phyloP scores from a whole-genome alignment of 257 asterid species.

The Misopates orontium region DNA sequence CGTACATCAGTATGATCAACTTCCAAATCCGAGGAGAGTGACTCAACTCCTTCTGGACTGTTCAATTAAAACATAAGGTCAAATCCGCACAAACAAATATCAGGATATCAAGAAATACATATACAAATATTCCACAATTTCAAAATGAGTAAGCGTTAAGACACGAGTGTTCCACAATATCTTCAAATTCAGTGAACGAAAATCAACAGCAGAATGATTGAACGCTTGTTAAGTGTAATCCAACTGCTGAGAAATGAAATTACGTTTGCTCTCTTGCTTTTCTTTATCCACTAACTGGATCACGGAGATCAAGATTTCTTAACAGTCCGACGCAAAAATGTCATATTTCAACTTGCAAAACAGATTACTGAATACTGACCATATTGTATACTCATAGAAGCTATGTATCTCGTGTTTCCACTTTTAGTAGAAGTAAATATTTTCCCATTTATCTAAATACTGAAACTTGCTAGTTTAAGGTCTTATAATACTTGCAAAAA shows the following conservation, averaged over 20 bases:
- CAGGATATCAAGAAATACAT: constrained; percentile 6
- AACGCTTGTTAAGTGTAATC: not conserved
- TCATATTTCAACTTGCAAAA: not conserved
- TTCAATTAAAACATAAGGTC: constrained; percentile 26
- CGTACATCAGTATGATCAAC: constrained; percentile 80
- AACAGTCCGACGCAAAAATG: not conserved
- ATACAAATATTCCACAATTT: constrained; percentile 8
- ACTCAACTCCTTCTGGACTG: constrained; percentile 93
- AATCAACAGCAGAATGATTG: constrained; percentile 1
- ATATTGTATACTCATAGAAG: not conserved
- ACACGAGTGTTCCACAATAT: not conserved
- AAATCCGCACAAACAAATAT: constrained; percentile 27
- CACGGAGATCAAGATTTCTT: not conserved
- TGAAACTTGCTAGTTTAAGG: not conserved
- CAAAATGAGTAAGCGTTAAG: not conserved
- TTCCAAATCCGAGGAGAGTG: constrained; percentile 76
- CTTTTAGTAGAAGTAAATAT: not conserved
- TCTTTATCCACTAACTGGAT: no score
- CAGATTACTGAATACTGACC: not conserved
- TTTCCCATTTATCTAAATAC: not conserved
- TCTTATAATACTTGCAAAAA: no score
- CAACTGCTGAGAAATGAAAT: not conserved
- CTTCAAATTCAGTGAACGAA: not conserved
- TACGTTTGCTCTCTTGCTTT: no score
- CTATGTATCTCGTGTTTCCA: not conserved